A percentile compares a stretch with the other conserved stretches of the same genome.
Conservation (phyloP, 1,284 basidiomycete genomes). For the Cutaneotrichosporon sp. region DNA sequence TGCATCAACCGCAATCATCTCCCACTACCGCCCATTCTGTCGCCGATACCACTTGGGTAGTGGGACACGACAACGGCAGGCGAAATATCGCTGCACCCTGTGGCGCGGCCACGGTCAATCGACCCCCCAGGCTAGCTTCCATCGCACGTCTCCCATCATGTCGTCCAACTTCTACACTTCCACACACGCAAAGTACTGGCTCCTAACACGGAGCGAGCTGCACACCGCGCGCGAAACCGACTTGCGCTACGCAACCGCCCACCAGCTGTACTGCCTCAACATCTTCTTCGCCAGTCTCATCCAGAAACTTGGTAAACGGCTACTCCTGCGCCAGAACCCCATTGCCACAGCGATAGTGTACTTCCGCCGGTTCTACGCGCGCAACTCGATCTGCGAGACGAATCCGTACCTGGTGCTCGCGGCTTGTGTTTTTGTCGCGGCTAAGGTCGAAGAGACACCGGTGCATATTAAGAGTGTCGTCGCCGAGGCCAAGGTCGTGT, state of each 20-base stretch:
- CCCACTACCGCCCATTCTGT: too few relatives aligned
- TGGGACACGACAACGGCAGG: too few relatives aligned
- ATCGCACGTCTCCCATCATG: slow-evolving; percentile 31
- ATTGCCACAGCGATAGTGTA: slow-evolving; percentile 90
- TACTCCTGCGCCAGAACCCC: slow-evolving; percentile 77
- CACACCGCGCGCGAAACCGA: slow-evolving; percentile 69
- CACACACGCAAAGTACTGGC: slow-evolving; percentile 58
- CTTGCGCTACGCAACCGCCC: slow-evolving; percentile 67
- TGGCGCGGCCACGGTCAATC: too few relatives aligned
- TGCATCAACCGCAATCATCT: too few relatives aligned
- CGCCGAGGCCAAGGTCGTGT: slow-evolving; percentile 72
- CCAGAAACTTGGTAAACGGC: slow-evolving; percentile 76
- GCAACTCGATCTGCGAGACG: slow-evolving; percentile 88
- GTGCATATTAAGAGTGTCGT: slow-evolving; percentile 90
- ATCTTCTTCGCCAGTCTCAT: slow-evolving; percentile 84
- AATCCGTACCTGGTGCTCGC: slow-evolving; percentile 89
- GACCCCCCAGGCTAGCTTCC: too few relatives aligned
- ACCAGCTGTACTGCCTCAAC: slow-evolving; percentile 68
- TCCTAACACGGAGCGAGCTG: slow-evolving; percentile 71
- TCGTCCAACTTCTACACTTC: slow-evolving; percentile 45
- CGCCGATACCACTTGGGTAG: too few relatives aligned
- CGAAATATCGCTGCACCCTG: too few relatives aligned
- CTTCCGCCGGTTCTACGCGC: slow-evolving; percentile 90
- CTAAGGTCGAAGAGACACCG: slow-evolving; percentile 93
- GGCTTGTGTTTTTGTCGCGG: slow-evolving; percentile 90